Base-by-base conservation (phyloP, 208 protist species). In the Herpetomonas tarakana region DNA sequence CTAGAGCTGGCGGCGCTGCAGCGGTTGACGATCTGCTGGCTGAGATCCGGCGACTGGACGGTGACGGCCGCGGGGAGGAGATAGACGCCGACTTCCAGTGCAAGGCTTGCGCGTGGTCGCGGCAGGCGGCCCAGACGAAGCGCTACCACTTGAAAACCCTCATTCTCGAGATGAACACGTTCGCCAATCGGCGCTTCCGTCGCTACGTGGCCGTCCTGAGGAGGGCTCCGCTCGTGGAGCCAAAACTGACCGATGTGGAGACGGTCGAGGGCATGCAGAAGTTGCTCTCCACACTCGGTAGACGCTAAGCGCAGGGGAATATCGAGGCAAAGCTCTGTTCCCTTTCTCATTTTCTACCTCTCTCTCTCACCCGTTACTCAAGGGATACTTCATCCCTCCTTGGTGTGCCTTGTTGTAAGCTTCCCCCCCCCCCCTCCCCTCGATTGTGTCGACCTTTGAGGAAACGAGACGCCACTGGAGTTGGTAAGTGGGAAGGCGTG, bases 141-240 rank as follows among this genome's bases (percentile, higher is more conserved):
- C 68, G 59, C 24, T 86, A 77, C 60, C 78, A 88, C 50, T 59
- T 92, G 22, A 76, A 65, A 60, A 25, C 60, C 12, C 83, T 92
- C 57, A 74, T 88, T 31, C 65, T 75, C 26, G 71, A 81, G 58
- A 83, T 92, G 81, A 85, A 76, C 65, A 45, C 30, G 19, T 83
- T 81, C 56, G 81, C 85, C 4, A 88, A 87, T 50, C 27, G 58
- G 4, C 78, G 85, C 19, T 92, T 92, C 57, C 61, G 54, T 11
- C 51, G 53, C 6, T 67, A 85, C 24, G 73, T 73, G 21, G 52
- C 58, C 6, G 57, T 68, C 45, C 60, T 88, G 52, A 53, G 60
- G 19, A 46, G 31, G 16, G 60, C 81, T 58, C 71, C 68, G 22
- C 38, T 71, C 22, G 49, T 70, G 64, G 58, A 80, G 30, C 78